Percentiles rank a stretch among this genome's conserved stretches.
These are phyloP conservation scores for Cordyceps militaris DNA, from an alignment of 2,329 filamentous ascomycete species.

Conservation along the genomic window DNA sequence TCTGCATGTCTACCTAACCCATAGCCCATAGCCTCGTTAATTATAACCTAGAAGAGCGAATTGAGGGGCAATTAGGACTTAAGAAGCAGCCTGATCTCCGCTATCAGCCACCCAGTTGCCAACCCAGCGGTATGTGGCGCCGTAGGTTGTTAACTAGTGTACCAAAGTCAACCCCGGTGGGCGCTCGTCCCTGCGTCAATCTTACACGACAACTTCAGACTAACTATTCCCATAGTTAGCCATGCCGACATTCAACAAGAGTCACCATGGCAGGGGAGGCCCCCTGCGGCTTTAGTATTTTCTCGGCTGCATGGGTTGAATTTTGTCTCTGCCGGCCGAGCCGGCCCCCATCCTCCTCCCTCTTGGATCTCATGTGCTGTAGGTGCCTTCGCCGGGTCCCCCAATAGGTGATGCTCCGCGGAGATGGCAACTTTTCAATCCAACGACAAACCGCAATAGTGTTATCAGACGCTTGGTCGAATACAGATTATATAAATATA, in stretches of 20 bases:
- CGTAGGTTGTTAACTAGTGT: neutral
- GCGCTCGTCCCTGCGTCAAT: neutral
- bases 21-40: neutral
- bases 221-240: neutral
- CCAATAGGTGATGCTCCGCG: neutral
- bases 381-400: neutral
- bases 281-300: neutral
- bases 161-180: neutral
- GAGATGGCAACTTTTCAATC: neutral
- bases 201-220: neutral
- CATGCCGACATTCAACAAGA: neutral
- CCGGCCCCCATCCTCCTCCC: too few relatives aligned
- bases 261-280: neutral
- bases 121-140: neutral
- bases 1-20: too few relatives aligned
- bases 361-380: too few relatives aligned
- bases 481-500: neutral
- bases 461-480: neutral
- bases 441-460: conserved; percentile 3
- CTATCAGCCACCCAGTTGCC: neutral
- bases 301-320: neutral
- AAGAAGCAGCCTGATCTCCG: neutral
- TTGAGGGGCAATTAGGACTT: too few relatives aligned
- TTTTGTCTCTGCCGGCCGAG: neutral
- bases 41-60: too few relatives aligned